phyloP scores from a whole-genome alignment of 441 rosid species.

The Gossypium gossypioides region DNA sequence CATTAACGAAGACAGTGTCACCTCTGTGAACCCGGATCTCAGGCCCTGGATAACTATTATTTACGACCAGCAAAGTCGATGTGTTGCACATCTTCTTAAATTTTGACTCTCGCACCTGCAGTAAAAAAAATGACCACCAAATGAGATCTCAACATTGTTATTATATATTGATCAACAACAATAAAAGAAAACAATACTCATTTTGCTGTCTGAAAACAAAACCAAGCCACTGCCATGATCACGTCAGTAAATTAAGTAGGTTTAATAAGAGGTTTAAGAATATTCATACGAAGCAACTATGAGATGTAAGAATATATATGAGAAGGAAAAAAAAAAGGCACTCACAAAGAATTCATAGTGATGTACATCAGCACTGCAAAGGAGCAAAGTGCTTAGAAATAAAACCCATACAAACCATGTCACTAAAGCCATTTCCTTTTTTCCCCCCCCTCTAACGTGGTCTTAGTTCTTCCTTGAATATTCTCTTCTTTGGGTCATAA shows the following conservation, averaged over 20 bases:
- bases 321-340: neutral
- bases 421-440: neutral
- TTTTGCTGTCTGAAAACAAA: too few relatives aligned
- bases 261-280: neutral
- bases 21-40: constrained; percentile 31
- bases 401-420: neutral
- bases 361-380: constrained; percentile 5
- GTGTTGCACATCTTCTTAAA: constrained; percentile 38
- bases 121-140: neutral
- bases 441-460: neutral
- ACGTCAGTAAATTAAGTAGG: neutral
- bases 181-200: too few relatives aligned
- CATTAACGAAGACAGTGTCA: constrained; percentile 37
- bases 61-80: constrained; percentile 20
- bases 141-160: neutral
- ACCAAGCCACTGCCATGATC: too few relatives aligned
- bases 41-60: constrained; percentile 51
- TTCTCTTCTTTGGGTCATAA: neutral
- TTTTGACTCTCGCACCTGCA: constrained; percentile 16
- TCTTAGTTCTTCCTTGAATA: neutral
- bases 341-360: constrained; percentile 11
- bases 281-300: neutral
- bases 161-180: too few relatives aligned
- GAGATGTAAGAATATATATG: neutral
- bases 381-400: neutral